Conservation (phyloP, 2,329 filamentous ascomycete genomes). For the Hypoxylon sp. region DNA sequence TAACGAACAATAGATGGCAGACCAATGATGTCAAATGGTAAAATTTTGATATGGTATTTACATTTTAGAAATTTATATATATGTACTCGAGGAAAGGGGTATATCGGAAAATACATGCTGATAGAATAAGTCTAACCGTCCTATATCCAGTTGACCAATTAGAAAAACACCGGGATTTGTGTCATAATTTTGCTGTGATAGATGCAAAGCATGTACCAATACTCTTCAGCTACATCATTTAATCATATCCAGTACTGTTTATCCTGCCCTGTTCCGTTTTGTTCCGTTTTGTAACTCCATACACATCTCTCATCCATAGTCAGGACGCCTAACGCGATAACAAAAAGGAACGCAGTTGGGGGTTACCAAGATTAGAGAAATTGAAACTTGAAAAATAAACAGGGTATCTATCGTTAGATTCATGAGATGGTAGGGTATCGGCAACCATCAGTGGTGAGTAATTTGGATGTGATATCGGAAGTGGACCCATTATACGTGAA, state of each 20-base stretch:
- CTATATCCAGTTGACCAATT: background rate
- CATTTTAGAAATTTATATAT: conserved; percentile 8
- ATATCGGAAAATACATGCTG: conserved; percentile 1
- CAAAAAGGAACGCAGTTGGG: background rate
- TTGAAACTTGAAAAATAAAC: conserved; percentile 2
- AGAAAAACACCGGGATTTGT: background rate
- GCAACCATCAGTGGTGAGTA: background rate
- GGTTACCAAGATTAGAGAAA: background rate
- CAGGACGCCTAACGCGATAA: background rate
- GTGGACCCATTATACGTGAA: background rate
- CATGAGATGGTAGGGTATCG: conserved; percentile 5
- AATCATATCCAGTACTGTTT: conserved; percentile 32
- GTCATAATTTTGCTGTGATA: background rate
- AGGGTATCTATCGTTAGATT: conserved; percentile 28
- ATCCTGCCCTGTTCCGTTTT: conserved; percentile 29
- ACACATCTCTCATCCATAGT: background rate
- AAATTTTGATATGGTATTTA: conserved; percentile 12
- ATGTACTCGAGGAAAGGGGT: conserved; percentile 1
- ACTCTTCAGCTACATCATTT: background rate
- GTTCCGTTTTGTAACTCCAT: conserved; percentile 7
- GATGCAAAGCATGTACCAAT: background rate
- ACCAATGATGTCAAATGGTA: background rate
- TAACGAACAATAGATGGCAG: conserved; percentile 12
- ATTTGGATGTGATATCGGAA: background rate
- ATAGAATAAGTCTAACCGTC: background rate